phyloP scores from a whole-genome alignment of 2,329 filamentous ascomycete species.

The Akanthomyces dipterigenus region DNA sequence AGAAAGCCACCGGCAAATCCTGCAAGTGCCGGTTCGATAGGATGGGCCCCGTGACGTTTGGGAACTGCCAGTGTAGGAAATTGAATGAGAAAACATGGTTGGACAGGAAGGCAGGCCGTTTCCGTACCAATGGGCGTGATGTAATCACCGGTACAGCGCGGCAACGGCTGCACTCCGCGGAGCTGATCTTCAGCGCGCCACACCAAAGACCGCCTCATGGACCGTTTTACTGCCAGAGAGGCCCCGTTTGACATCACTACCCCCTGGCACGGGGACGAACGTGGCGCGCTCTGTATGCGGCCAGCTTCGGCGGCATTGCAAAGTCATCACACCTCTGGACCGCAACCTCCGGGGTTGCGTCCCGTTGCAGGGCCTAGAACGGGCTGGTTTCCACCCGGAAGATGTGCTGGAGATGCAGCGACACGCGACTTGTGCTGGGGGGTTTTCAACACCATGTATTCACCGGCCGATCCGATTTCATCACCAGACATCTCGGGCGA shows the following conservation, averaged over 20 bases:
- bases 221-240: not conserved
- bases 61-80: not conserved
- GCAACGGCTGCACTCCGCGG: not conserved
- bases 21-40: not conserved
- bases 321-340: too few species aligned
- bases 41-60: not conserved
- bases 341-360: too few species aligned
- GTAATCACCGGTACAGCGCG: not conserved
- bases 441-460: too few species aligned
- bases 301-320: too few species aligned
- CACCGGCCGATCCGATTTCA: not conserved
- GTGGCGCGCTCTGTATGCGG: not conserved
- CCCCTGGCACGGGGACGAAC: constrained; percentile 9
- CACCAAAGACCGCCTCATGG: not conserved
- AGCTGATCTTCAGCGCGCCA: not conserved
- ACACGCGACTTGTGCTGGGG: too few species aligned
- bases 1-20: not conserved
- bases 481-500: too few species aligned
- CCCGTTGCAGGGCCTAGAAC: not conserved
- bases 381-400: not conserved
- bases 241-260: not conserved
- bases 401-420: not conserved
- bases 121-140: not conserved
- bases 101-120: too few species aligned
- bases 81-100: too few species aligned